Evolutionary conservation across 2,329 filamentous ascomycete species (phyloP).

Genomic region (Fusarium sarcochroum): DNA sequence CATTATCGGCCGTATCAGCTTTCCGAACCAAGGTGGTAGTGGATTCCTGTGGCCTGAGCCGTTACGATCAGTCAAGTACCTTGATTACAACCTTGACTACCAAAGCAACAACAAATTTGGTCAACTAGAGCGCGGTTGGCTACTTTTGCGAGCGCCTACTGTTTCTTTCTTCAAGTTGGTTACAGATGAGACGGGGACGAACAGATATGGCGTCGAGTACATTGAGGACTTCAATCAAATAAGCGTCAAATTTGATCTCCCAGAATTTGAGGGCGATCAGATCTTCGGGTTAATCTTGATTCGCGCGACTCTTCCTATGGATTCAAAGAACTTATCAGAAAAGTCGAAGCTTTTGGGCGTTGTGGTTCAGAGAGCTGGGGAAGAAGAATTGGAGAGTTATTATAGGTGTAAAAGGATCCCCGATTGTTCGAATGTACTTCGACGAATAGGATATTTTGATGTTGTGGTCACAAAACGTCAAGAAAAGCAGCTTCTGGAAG

Average conservation of each 20-base stretch:
- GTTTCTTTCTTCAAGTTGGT: background rate
- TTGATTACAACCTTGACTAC: background rate
- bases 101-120: background rate
- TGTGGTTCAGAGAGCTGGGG: background rate
- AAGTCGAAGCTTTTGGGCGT: background rate
- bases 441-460: background rate
- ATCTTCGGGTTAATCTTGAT: background rate
- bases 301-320: background rate
- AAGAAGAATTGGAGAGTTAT: background rate
- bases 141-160: background rate
- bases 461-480: background rate
- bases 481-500: background rate
- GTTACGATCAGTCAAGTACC: background rate
- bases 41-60: background rate
- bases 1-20: background rate
- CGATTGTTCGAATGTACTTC: background rate
- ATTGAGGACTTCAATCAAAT: background rate
- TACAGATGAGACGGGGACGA: background rate
- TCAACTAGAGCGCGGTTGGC: background rate
- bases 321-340: background rate
- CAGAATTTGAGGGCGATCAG: background rate
- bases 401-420: background rate
- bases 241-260: background rate
- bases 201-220: background rate
- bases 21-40: background rate